phyloP scores from a whole-genome alignment of 2,329 filamentous ascomycete species.

The Penicillium hesseltinei region DNA sequence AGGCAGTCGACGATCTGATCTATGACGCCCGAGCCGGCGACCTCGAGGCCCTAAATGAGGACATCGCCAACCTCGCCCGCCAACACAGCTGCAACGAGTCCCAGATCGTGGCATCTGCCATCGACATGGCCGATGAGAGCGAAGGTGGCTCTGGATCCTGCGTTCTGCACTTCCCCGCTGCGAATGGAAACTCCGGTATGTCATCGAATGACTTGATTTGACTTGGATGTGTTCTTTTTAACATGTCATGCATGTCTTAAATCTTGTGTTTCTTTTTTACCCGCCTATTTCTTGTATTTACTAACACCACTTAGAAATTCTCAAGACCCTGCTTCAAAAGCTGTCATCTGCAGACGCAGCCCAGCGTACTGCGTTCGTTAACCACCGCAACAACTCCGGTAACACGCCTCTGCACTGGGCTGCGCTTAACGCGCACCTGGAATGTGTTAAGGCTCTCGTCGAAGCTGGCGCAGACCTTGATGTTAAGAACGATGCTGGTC shows the following conservation, averaged over 20 bases:
- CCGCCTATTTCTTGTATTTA: no score
- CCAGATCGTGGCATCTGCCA: conserved; percentile 67
- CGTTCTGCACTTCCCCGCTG: conserved; percentile 82
- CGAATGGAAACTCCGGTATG: conserved; percentile 80
- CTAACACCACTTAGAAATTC: conserved; percentile 40
- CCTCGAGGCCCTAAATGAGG: conserved; percentile 61
- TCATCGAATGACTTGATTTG: conserved; percentile 5
- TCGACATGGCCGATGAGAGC: conserved; percentile 74
- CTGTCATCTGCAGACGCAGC: conserved; percentile 28
- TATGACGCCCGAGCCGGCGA: conserved; percentile 83
- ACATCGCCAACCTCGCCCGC: conserved; percentile 59
- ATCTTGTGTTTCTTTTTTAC: neutral
- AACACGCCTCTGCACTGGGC: conserved; percentile 96
- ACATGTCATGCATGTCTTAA: neutral
- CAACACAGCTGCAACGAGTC: conserved; percentile 60
- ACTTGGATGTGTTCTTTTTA: neutral
- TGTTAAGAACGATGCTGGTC: conserved; percentile 77
- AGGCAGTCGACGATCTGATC: conserved; percentile 86
- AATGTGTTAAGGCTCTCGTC: conserved; percentile 73
- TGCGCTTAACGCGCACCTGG: conserved; percentile 80
- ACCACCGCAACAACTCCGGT: conserved; percentile 70
- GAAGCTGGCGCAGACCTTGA: conserved; percentile 74
- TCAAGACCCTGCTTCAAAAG: conserved; percentile 48
- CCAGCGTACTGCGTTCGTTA: conserved; percentile 34
- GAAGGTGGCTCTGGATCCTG: conserved; percentile 52